Conservation (phyloP, 1,284 basidiomycete species). For the Volvariella surrecta region DNA sequence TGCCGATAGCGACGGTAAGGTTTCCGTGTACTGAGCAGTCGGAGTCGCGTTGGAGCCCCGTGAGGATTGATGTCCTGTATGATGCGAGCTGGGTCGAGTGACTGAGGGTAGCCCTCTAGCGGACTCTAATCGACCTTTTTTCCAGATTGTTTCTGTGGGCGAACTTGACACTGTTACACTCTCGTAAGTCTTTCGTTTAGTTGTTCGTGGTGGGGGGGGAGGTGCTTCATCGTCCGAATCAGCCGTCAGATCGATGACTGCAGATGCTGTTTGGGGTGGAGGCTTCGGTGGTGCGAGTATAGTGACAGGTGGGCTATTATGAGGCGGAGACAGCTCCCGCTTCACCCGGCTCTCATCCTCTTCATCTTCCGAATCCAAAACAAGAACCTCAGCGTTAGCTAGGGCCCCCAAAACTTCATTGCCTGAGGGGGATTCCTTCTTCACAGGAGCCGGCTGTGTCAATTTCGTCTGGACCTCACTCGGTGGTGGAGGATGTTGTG, state of each 20-base stretch:
- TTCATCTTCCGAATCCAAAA: slow-evolving; percentile 74
- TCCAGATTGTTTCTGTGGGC: slow-evolving; percentile 61
- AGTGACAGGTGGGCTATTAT: slow-evolving; percentile 28
- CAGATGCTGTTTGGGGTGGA: slow-evolving; percentile 16
- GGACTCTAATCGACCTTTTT: slow-evolving; percentile 51
- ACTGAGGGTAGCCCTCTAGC: slow-evolving; percentile 14
- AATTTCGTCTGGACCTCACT: slow-evolving; percentile 7
- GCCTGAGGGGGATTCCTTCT: slow-evolving; percentile 17
- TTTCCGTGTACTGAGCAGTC: too few species aligned
- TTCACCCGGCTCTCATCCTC: slow-evolving; percentile 70
- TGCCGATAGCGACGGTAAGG: too few species aligned
- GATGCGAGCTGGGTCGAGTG: slow-evolving; percentile 1
- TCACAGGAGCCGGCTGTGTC: slow-evolving; percentile 14
- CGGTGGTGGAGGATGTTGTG: slow-evolving; percentile 30
- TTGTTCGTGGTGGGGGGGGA: slow-evolving; percentile 19
- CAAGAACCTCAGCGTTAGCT: slow-evolving; percentile 55
- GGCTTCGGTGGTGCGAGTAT: slow-evolving; percentile 17
- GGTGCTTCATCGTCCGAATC: slow-evolving; percentile 58
- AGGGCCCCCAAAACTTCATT: slow-evolving; percentile 32
- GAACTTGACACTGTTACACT: slow-evolving; percentile 33
- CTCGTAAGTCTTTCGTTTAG: slow-evolving; percentile 53
- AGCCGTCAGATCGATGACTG: slow-evolving; percentile 74
- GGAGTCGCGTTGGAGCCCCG: too few species aligned
- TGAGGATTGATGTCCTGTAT: too few species aligned
- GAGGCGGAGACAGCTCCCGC: slow-evolving; percentile 58